Base-by-base conservation (phyloP, 805 yeast species). In the Saturnispora sanitii region DNA sequence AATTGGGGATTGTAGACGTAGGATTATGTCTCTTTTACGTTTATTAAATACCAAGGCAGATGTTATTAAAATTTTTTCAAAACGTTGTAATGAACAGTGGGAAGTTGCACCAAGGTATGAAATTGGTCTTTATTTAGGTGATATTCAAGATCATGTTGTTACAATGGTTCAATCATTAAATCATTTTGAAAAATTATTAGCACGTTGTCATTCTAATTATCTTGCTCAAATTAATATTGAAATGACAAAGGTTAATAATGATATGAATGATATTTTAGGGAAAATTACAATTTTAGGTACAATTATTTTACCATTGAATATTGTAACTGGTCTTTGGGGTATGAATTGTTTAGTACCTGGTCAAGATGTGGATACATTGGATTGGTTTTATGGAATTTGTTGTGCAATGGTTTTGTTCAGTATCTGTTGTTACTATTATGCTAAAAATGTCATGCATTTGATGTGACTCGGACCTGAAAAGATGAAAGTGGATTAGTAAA, bases 331-430 rank as follows among this genome's bases (percentile, higher is more conserved):
- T 17, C 64, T 92, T 35, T 92, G 97, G 97, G 98, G 98, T 42
- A 92, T 92, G 98, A 92, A 92, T 64, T 94, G 92, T 49, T 53
- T 85, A 9, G 98, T 92, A 27, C 98, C 98, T 0, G 98, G 98
- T 0, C 97, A 90, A 57, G 73, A 68, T 21, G 61, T 63, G 6
- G 73, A 70, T n/a, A 70, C 76, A 6, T 58, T 82, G 46, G 50
- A 57, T 2, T 82, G 92, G 92, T 82, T 83, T 55, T 75, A 71
- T 54, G 58, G 70, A 19, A 75, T 75, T 22, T 53, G 68, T 6
- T 44, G 54, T 0, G 62, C 68, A 15, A 72, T 75, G 79, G 43
- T 66, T 11, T 18, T 62, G 1, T 62, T 74, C 49, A 75, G 79
- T 1, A 54, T 65, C 25, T 53, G 61, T 22, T 69, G 72, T 22